Evolutionary conservation across 257 asterid species (phyloP), one percentile per base, ranked within the genome.

Genomic region (Agastache rugosa): DNA sequence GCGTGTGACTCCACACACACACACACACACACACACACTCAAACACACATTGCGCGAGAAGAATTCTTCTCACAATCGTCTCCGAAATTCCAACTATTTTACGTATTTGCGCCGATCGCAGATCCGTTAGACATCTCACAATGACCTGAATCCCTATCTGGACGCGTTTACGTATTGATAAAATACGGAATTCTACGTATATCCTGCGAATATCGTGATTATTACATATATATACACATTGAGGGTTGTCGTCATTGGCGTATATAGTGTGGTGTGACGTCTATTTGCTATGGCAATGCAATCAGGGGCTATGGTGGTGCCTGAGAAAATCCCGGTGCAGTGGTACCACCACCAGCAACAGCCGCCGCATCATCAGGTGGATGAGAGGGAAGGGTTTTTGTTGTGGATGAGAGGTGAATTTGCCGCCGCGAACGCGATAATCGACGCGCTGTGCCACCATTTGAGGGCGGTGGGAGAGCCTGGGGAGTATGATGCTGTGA

Each of bases 341-440:
- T 85, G 89, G 89, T 83, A 78, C 85, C 72, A 29, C 74, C 75
- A 72, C 60, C 85, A 77, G 75, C 91, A 82, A 64, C 85, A 69
- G 82, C 77, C 77, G 72, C 82, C 75, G 67, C 63, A 71, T 72
- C 75, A 73, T 29, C 89, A 75, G 74, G 65, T 84, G 85, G 93
- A 89, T 73, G 96, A 91, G 71, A 85, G 91, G 83, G 96, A 93
- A 20, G 96, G 87, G 74, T 77, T 91, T 66, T 47, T 91, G 82
- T 62, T 87, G 76, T 91, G 98, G 98, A 59, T 93, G 69, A 83
- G 97, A 47, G 93, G 96, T 11, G 98, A 93, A 82, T 93, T 93
- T 25, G 98, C 97, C 0, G 97, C 98, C 3, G 91, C 98, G 2
- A 93, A 93, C 47, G 97, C 96, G 62, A 91, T 93, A 54, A 93